Evolutionary conservation across 495 filamentous ascomycete species (phyloP).

Genomic region (Xylaria intraflava): DNA sequence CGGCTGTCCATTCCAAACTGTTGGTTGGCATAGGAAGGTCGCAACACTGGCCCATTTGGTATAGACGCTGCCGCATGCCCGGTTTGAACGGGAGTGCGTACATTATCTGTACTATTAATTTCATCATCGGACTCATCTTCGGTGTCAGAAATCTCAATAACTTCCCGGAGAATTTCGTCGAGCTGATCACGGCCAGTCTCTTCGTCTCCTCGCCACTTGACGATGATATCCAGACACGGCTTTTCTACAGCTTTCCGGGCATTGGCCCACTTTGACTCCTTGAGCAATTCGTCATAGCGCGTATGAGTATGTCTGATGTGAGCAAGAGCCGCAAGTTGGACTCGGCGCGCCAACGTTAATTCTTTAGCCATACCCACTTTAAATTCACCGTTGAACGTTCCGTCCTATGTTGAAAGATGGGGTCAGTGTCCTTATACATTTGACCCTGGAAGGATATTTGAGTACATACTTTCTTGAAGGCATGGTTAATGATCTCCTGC

Average conservation of each 20-base stretch:
- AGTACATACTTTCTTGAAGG: conserved; percentile 70
- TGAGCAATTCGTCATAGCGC: conserved; percentile 73
- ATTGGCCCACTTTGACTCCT: conserved; percentile 55
- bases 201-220: conserved; percentile 84
- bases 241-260: conserved; percentile 66
- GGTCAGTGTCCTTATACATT: conserved; percentile 1
- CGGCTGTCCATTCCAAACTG: conserved; percentile 8
- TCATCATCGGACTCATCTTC: conserved; percentile 59
- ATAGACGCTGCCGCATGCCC: conserved; percentile 15
- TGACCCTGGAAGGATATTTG: neutral
- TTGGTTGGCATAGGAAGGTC: neutral
- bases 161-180: conserved; percentile 73
- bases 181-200: conserved; percentile 67
- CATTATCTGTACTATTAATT: conserved; percentile 16
- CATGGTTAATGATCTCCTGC: conserved; percentile 66
- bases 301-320: conserved; percentile 85
- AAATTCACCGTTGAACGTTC: conserved; percentile 20
- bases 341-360: conserved; percentile 63
- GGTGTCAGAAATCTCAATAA: conserved; percentile 76
- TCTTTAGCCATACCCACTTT: conserved; percentile 62
- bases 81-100: conserved; percentile 6
- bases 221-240: conserved; percentile 61
- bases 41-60: conserved; percentile 5
- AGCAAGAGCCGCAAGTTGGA: conserved; percentile 76
- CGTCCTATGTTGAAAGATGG: conserved; percentile 12